Evolutionary conservation across 2,329 filamentous ascomycete species (phyloP), one percentile per base, ranked within the genome.

Genomic region (Phialophora tarda): DNA sequence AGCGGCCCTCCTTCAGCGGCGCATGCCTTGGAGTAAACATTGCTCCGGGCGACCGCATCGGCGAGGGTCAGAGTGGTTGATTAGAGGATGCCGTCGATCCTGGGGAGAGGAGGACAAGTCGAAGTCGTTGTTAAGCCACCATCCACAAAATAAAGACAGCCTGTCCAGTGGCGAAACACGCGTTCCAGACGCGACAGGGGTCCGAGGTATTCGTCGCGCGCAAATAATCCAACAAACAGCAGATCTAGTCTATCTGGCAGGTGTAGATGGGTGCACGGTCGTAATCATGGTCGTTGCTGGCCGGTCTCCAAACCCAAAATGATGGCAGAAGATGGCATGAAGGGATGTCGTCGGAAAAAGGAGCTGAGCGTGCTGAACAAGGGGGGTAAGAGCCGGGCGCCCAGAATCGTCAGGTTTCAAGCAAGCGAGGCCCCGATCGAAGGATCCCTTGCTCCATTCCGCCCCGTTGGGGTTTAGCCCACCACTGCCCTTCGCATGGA

Each of bases 1-100:
- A 71, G n/a, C 69, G 69, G 21, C 69, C 69, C 54, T 71, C 69
- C 50, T 71, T 71, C 23, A 70, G 34, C 14, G 65, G 65, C 48
- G 56, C 47, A 53, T 68, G 63, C 48, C 62, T 62, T 57, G 69
- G 69, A 48, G 65, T 69, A 41, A 71, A 71, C 65, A 66, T 68
- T 50, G 55, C 64, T 34, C 47, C 66, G 54, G 66, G 38, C 24
- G 68, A 59, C 50, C 62, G 47, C 59, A 65, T 67, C 21, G 54
- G 62, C 38, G 32, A 17, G 24, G 34, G 28, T 11, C 5, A 30
- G 21, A 7, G 11, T 23, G 28, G 24, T 50, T 32, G 23, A 34
- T 38, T 54, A 23, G 4, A 28, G 48, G 32, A 24, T n/a, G 24
- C 23, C 44, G 34, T 14, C 21, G 41, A 32, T 62, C 8, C 23